Conservation (phyloP, 768 basidiomycete species). For the Leccinum barrowsii region DNA sequence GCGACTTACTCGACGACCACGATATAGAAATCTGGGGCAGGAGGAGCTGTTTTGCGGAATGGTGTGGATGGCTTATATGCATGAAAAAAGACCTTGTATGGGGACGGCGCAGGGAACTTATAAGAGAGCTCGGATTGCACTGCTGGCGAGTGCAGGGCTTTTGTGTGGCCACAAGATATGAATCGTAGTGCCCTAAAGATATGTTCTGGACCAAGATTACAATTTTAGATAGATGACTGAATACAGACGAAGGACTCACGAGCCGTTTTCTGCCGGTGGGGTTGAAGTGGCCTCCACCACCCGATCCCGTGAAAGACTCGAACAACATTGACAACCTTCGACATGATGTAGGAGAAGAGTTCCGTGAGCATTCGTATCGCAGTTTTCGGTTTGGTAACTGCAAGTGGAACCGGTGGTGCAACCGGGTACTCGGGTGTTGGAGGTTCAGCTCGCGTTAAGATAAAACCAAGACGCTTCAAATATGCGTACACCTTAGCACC, state of each 20-base stretch:
- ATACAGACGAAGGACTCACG: constrained; percentile 34
- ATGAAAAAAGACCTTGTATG: constrained; percentile 82
- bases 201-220: constrained; percentile 42
- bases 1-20: constrained; percentile 77
- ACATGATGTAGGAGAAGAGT: constrained; percentile 15
- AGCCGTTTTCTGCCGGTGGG: constrained; percentile 50
- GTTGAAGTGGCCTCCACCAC: constrained; percentile 70
- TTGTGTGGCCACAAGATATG: constrained; percentile 60
- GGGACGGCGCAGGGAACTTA: background rate
- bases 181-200: constrained; percentile 70
- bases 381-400: constrained; percentile 6
- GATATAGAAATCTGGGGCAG: constrained; percentile 80
- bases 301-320: constrained; percentile 16
- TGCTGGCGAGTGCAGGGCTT: constrained; percentile 35
- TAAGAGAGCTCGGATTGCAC: constrained; percentile 2
- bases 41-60: constrained; percentile 73
- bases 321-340: constrained; percentile 2
- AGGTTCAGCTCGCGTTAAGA: constrained; percentile 71
- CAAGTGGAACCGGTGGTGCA: constrained; percentile 35
- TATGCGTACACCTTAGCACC: constrained; percentile 82
- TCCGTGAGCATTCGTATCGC: background rate
- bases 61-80: constrained; percentile 88
- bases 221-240: background rate
- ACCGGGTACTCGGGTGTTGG: constrained; percentile 52
- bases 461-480: constrained; percentile 88